Base-by-base conservation (phyloP, 371 early-diverging fungal genomes). In the Umbelopsis sp. region DNA sequence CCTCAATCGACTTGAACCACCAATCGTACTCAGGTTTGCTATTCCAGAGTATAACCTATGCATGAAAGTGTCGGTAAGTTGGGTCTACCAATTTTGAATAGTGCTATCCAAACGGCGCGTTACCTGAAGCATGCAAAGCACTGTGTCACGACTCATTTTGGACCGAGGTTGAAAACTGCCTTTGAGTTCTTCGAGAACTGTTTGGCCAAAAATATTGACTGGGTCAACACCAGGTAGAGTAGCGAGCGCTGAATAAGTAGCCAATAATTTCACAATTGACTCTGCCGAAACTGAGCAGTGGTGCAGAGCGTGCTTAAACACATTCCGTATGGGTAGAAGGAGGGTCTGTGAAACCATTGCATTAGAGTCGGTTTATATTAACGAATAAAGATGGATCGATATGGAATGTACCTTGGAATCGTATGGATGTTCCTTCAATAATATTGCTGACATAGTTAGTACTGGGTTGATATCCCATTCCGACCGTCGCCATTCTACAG, bases 381-480 rank as follows among this genome's bases (percentile, higher is more conserved):
- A 29, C 7, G 14, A 10, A 41, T 44, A 63, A 38, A 44, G 44
- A 38, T 62, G 32, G 41, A 52, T 22, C 20, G 8, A 14, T n/a
- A 41, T 41, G 41, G 41, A 41, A 69, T 70, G 65, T 69, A 83
- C 83, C 41, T 76, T 68, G 50, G 76, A 76, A 32, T 81, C 74
- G 37, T 78, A 76, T 3, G 83, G 83, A 63, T 86, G 83, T n/a
- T 80, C 79, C 48, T 75, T 83, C 22, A 86, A 41, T 18, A 86
- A 53, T 6, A 78, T 78, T 16, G 86, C 83, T 7, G 82, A 77
- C 80, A 86, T 84, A 9, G 76, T 77, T 22, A 86, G 74, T 3
- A 84, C 69, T 11, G 86, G 80, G 44, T 83, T 86, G 50, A 83
- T 79, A 67, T 86, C 79, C 86, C 86, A 86, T 48, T 86, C 86